Percentiles rank a stretch among this genome's conserved stretches.
Conservation (phyloP, 148 eudicot genomes). For the Nyssa sinensis region DNA sequence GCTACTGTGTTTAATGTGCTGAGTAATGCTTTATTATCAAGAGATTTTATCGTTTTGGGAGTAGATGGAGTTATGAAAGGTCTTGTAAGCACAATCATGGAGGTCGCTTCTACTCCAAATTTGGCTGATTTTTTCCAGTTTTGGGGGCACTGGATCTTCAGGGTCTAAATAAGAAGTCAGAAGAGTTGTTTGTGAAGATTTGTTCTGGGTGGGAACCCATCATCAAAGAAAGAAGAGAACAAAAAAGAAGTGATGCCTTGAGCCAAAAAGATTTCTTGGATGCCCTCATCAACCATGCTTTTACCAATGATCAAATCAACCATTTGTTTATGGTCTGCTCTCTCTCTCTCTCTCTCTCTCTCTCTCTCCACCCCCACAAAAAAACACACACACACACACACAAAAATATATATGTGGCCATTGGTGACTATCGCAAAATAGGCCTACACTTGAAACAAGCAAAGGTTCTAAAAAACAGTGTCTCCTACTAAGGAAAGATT, state of each 20-base stretch:
- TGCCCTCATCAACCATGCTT: background rate
- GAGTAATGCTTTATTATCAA: background rate
- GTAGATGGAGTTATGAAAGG: background rate
- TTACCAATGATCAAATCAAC: background rate
- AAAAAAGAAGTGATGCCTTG: too few species aligned
- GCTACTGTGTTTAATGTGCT: background rate
- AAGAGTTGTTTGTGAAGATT: background rate
- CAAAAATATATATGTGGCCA: background rate
- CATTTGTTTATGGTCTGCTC: background rate
- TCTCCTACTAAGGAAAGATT: background rate
- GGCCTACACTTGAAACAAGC: background rate
- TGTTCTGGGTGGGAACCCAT: background rate
- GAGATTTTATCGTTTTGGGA: background rate
- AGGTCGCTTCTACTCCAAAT: background rate
- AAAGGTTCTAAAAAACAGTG: background rate
- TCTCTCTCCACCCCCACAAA: background rate
- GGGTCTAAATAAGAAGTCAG: background rate
- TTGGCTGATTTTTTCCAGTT: background rate
- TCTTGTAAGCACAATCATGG: background rate
- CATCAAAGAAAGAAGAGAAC: background rate
- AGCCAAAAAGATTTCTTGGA: constrained; percentile 1
- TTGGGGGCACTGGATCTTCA: background rate
- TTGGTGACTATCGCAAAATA: background rate
- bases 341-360: background rate
- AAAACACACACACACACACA: background rate